These are phyloP conservation scores for Selaginella tamariscina DNA, from an alignment of 75 land plant genomes.

Conservation along the genomic window DNA sequence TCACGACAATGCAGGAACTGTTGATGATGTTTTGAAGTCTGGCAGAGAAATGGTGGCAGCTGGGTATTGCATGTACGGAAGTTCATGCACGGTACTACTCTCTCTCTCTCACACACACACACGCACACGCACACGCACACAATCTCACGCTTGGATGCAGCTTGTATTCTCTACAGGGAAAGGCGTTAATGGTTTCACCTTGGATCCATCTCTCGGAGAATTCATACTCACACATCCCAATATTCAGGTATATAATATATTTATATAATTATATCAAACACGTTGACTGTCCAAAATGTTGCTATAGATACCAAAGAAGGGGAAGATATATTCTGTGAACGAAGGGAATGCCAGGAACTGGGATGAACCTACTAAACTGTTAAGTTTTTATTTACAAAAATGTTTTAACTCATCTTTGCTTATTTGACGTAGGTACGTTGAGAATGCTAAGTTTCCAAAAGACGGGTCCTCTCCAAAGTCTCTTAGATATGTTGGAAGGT, in stretches of 20 bases:
- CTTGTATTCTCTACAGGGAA: conserved; percentile 79
- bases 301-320: conserved; percentile 86
- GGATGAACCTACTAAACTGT: conserved; percentile 89
- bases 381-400: background rate
- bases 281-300: background rate
- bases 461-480: conserved; percentile 95
- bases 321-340: conserved; percentile 95
- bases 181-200: conserved; percentile 96
- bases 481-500: conserved; percentile 96
- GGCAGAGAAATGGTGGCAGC: conserved; percentile 90
- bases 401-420: background rate
- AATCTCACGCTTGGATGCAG: conserved; percentile 27
- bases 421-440: conserved; percentile 57
- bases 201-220: conserved; percentile 98
- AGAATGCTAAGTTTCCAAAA: conserved; percentile 84
- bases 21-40: conserved; percentile 78
- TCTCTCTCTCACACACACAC: background rate
- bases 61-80: conserved; percentile 99
- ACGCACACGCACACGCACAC: background rate
- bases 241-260: conserved; percentile 45
- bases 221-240: conserved; percentile 91
- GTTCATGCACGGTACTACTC: conserved; percentile 87
- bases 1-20: conserved; percentile 36
- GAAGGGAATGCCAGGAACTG: conserved; percentile 98
- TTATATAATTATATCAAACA: background rate